Evolutionary conservation across 73 alveolate genomes (phyloP).

Genomic region (Paramecium sonneborni): DNA sequence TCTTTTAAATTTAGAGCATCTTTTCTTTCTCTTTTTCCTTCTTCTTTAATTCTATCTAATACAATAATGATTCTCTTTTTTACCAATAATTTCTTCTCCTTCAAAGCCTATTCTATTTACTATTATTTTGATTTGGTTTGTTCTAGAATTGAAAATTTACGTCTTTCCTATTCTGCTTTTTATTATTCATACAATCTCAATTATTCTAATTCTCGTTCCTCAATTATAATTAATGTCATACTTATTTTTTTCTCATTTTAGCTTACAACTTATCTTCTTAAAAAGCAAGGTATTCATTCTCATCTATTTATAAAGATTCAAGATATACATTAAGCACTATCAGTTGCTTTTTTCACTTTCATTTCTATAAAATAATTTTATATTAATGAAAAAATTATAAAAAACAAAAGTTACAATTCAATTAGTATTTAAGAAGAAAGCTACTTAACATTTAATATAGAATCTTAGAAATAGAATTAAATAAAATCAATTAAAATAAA

Average conservation of each 20-base stretch:
- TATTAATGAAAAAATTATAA: not conserved
- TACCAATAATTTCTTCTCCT: not conserved
- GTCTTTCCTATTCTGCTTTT: not conserved
- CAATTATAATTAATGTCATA: no score
- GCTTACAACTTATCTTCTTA: not conserved
- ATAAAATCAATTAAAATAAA: not conserved
- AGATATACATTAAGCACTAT: not conserved
- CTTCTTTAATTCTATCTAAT: not conserved
- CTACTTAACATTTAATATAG: not conserved
- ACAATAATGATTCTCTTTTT: no score
- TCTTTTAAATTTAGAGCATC: not conserved
- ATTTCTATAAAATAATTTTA: no score
- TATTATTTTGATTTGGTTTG: not conserved
- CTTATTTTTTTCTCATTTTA: not conserved
- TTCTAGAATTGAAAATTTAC: not conserved
- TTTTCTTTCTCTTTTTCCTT: not conserved
- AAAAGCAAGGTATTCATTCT: not conserved
- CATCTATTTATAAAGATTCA: not conserved
- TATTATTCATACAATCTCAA: not conserved
- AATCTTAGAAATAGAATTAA: constrained; percentile 10
- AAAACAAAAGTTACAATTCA: not conserved
- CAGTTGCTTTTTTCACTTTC: not conserved
- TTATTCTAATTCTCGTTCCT: not conserved
- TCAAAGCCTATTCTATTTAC: not conserved
- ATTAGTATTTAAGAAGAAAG: not conserved